Evolutionary conservation across 2,329 filamentous ascomycete species (phyloP), one percentile per base, ranked within the genome.

Genomic region (Pseudogymnoascus sp.): DNA sequence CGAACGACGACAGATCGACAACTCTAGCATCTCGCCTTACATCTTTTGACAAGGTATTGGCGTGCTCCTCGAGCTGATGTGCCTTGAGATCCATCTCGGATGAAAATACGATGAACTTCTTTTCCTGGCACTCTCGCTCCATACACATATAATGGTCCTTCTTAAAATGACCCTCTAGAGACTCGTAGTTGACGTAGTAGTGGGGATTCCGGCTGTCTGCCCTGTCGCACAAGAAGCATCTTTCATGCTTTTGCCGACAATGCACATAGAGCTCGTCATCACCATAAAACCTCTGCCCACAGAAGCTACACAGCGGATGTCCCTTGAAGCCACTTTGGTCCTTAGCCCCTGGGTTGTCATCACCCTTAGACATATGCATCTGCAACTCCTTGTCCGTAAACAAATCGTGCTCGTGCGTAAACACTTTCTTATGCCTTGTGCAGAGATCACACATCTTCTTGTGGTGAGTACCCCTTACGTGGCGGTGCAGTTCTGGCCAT

Each of bases 321-420:
- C 95, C 95, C 73, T 89, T 95, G 78, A 99, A 99, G 0, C 95
- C 95, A 28, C 90, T 97, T 78, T 97, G 95, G 70, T 97, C 91
- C 38, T 89, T 80, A 0, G 93, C 89, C 35, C 95, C 93, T 3
- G 93, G 93, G 67, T 88, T 88, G 73, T 97, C 91, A 71, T 99
- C 95, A 63, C 95, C 95, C 66, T 88, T 86, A 65, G 86, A 89
- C 82, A 97, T 96, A 74, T 99, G 95, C 70, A 86, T 89, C 68
- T 90, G 87, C 59, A 97, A 80, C 68, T 93, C 91, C 66, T 87
- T 84, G 65, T 86, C 83, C 0, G 90, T 88, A 74, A 97, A 97
- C 1, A 99, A 82, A 66, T 96, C 91, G 73, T 99, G 95, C 76
- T 99, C 95, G 76, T 99, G 95, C 1, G 95, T 97, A 70, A 99